Evolutionary conservation across 2,329 filamentous ascomycete species (phyloP), one percentile per base, ranked within the genome.

Genomic region (Dactylellina parvicollis): DNA sequence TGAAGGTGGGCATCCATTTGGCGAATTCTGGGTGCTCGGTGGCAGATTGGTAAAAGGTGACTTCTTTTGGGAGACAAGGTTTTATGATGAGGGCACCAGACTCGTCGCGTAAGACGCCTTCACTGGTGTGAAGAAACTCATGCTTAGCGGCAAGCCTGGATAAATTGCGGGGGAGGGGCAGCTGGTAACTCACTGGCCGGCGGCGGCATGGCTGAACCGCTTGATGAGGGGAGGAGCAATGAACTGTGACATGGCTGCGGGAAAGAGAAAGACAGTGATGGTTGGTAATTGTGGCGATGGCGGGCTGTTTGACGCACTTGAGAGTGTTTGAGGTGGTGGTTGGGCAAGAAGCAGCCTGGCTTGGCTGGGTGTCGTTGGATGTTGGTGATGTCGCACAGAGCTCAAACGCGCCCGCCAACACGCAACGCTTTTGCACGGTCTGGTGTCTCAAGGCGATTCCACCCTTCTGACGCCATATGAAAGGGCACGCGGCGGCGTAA

Each of bases 21-120:
- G 88, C 86, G 78, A 98, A 92, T 1, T 89, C 87, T 28, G 88
- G 87, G 79, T 96, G 90, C 20, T 85, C 82, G 32, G 86, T 81
- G 26, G 88, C 79, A 38, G 88, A 87, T 80, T 96, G 87, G 84
- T 99, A 99, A 81, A 99, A 99, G 46, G 88, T 85, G 77, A 98
- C 88, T 82, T 99, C 95, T 75, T 88, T 85, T 75, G 88, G 83
- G 0, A 91, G 96, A 81, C 94, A 98, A 16, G 95, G 95, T 82
- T 99, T 99, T 79, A 97, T 92, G 80, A 99, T 91, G 32, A 98
- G 84, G 75, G 90, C 87, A 79, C 95, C 95, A 59, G 91, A 88
- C 62, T 86, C 84, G 79, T 96, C 92, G 79, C 90, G 92, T 78
- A 96, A 87, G 49, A 96, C 94, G 76, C 95, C 95, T 77, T 96